phyloP scores from a whole-genome alignment of 2,329 filamentous ascomycete species.

The Daldinia sp. region DNA sequence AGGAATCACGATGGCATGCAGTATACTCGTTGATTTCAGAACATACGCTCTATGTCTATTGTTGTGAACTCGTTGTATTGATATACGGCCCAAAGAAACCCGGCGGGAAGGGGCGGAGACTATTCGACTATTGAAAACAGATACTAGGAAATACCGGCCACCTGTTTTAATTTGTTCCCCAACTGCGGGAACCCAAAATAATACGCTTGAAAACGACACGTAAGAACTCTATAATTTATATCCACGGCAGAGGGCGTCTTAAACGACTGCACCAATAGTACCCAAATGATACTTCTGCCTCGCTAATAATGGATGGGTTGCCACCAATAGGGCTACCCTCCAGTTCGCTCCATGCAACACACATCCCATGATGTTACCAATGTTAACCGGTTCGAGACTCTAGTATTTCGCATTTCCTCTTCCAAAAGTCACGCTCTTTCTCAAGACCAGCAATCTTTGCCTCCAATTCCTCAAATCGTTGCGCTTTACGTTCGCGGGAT shows the following conservation, averaged over 20 bases:
- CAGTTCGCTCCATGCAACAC: constrained; percentile 50
- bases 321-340: constrained; percentile 48
- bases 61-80: constrained; percentile 16
- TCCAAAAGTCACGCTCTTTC: constrained; percentile 75
- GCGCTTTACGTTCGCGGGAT: constrained; percentile 87
- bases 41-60: too few species aligned
- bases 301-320: constrained; percentile 43
- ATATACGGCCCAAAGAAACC: constrained; percentile 11
- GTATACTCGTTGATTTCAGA: not conserved
- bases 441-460: constrained; percentile 77
- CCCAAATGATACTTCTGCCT: constrained; percentile 47
- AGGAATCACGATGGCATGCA: not conserved
- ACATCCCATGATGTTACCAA: constrained; percentile 42
- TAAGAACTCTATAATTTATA: constrained; percentile 40
- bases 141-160: constrained; percentile 26
- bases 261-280: constrained; percentile 46
- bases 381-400: constrained; percentile 50
- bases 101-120: constrained; percentile 9
- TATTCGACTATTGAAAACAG: constrained; percentile 12
- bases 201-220: constrained; percentile 42
- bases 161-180: constrained; percentile 21
- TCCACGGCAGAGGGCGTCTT: constrained; percentile 44
- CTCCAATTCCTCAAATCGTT: constrained; percentile 80
- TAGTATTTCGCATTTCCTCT: constrained; percentile 61
- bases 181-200: constrained; percentile 6